phyloP scores from a whole-genome alignment of 352 stramenopile genomes.

The Pythium angustatum region DNA sequence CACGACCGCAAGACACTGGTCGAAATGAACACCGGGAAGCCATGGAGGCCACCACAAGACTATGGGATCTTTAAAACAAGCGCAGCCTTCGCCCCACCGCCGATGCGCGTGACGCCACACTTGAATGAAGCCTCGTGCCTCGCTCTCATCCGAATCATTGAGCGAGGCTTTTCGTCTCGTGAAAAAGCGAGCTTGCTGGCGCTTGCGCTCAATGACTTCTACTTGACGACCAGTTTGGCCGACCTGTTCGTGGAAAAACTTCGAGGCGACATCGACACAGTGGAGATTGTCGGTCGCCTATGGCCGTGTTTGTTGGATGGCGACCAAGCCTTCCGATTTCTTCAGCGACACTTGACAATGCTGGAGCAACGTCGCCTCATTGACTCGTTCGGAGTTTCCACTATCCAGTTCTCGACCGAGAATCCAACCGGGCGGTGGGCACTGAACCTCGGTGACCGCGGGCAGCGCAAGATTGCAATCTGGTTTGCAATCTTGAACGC shows the following conservation, averaged over 20 bases:
- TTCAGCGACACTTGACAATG: slow-evolving; percentile 44
- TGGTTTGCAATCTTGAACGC: slow-evolving; percentile 72
- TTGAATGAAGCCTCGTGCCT: slow-evolving; percentile 38
- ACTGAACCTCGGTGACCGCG: slow-evolving; percentile 49
- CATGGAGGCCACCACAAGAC: slow-evolving; percentile 40
- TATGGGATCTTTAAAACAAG: slow-evolving; percentile 40
- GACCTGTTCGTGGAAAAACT: slow-evolving; percentile 47
- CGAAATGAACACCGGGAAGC: slow-evolving; percentile 22
- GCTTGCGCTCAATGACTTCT: slow-evolving; percentile 53
- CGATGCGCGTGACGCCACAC: slow-evolving; percentile 30
- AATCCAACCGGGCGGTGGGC: slow-evolving; percentile 67
- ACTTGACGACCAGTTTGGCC: slow-evolving; percentile 43
- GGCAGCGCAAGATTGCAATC: slow-evolving; percentile 63
- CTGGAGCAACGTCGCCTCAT: slow-evolving; percentile 59
- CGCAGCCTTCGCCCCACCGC: slow-evolving; percentile 48
- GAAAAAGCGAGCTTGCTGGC: slow-evolving; percentile 51
- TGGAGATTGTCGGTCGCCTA: slow-evolving; percentile 58
- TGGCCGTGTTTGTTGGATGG: slow-evolving; percentile 62
- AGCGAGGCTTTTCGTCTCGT: slow-evolving; percentile 50
- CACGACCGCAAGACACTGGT: slow-evolving; percentile 36
- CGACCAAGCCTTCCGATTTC: slow-evolving; percentile 46
- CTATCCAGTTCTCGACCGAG: slow-evolving; percentile 58
- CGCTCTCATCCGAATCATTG: slow-evolving; percentile 47
- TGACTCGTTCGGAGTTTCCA: slow-evolving; percentile 41
- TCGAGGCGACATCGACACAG: slow-evolving; percentile 35